Conservation (phyloP, 495 filamentous ascomycete genomes). For the Rhypophila decipiens region DNA sequence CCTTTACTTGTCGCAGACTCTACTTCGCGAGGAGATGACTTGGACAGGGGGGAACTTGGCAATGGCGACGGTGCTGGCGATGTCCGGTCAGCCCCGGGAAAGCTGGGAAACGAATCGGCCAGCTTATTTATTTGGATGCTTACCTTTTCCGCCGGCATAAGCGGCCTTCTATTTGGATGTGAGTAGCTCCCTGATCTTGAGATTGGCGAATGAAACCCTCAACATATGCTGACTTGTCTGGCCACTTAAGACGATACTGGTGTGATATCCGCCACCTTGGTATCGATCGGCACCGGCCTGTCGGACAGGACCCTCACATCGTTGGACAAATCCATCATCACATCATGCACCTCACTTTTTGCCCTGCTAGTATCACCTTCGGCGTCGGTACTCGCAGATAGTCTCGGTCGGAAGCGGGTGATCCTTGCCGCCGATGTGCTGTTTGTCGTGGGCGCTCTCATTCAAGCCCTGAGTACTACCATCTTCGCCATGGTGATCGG, state of each 20-base stretch:
- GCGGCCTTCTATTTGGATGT: conserved; percentile 85
- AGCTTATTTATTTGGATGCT: conserved; percentile 61
- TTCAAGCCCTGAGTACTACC: conserved; percentile 58
- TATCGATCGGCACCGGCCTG: conserved; percentile 71
- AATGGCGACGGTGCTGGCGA: conserved; percentile 3
- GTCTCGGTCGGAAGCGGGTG: conserved; percentile 64
- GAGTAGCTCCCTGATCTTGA: conserved; percentile 32
- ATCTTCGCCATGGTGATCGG: conserved; percentile 73
- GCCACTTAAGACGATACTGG: conserved; percentile 64
- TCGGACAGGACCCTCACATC: conserved; percentile 59
- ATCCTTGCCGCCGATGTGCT: conserved; percentile 73
- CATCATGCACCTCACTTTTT: conserved; percentile 72
- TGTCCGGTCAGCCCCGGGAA: conserved; percentile 3
- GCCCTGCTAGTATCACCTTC: conserved; percentile 73
- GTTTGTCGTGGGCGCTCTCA: conserved; percentile 67
- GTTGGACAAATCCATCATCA: conserved; percentile 78
- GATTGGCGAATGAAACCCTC: not conserved
- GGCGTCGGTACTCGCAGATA: conserved; percentile 69
- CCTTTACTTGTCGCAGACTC: conserved; percentile 17
- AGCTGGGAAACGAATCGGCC: conserved; percentile 13
- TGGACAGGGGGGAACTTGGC: conserved; percentile 1
- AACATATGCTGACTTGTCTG: not conserved
- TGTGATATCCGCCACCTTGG: conserved; percentile 81
- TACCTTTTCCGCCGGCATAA: conserved; percentile 75
- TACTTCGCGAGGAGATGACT: not conserved